Evolutionary conservation across 78 protist species (phyloP).

Genomic region (Blattamonas nauphoetae): DNA sequence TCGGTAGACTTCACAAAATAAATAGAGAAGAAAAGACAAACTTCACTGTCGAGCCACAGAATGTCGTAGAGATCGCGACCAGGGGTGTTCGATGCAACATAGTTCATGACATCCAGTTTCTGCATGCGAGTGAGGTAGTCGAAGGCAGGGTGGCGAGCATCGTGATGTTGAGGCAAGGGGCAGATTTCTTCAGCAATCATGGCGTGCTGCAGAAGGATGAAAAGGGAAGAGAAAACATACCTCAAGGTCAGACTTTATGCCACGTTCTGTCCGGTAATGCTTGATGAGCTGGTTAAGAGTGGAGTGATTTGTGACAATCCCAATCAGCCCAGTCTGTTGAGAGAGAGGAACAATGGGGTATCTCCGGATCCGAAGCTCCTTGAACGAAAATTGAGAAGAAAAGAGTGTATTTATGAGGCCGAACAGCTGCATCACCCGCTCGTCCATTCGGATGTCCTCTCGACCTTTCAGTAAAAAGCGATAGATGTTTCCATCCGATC

Average conservation of each 20-base stretch:
- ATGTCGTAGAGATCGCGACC: constrained; percentile 85
- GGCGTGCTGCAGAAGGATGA: background rate
- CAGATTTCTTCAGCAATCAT: background rate
- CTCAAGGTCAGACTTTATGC: background rate
- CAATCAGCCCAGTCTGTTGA: constrained; percentile 59
- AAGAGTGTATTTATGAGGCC: constrained; percentile 92
- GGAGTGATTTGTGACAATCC: constrained; percentile 55
- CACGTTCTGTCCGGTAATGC: constrained; percentile 61
- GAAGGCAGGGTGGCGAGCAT: constrained; percentile 48
- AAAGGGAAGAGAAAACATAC: constrained; percentile 36
- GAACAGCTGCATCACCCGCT: constrained; percentile 80
- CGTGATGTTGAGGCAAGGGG: background rate
- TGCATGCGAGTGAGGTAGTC: constrained; percentile 75
- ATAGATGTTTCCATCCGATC: constrained; percentile 69
- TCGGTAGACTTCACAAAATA: constrained; percentile 48
- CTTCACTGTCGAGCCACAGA: constrained; percentile 59
- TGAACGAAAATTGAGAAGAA: constrained; percentile 35
- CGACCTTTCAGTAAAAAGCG: constrained; percentile 78
- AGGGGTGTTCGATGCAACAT: constrained; percentile 67
- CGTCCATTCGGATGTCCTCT: constrained; percentile 41
- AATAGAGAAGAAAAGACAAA: background rate
- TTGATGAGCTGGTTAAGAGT: constrained; percentile 76
- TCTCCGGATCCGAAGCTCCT: constrained; percentile 43
- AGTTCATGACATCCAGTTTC: constrained; percentile 85
- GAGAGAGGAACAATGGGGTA: constrained; percentile 76